phyloP scores from a whole-genome alignment of 176 grass and related monocot genomes.

The Carex scoparia region DNA sequence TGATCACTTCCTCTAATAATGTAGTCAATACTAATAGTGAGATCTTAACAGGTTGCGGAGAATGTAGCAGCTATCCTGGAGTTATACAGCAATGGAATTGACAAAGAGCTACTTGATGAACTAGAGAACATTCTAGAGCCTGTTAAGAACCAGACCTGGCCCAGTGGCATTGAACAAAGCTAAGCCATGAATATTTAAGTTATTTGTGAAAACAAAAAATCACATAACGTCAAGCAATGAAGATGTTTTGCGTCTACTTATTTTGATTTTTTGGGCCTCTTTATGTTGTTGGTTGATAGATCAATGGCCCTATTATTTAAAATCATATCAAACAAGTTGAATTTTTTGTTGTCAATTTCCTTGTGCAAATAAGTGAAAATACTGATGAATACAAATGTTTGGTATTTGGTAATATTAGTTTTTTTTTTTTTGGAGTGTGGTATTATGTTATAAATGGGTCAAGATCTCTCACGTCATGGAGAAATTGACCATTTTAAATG shows the following conservation, averaged over 20 bases:
- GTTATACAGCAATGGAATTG: constrained; percentile 58
- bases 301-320: too few relatives aligned
- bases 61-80: constrained; percentile 59
- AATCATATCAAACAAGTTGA: background rate
- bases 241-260: background rate
- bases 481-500: background rate
- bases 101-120: constrained; percentile 62
- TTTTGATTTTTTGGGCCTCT: background rate
- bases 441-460: background rate
- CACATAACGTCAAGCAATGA: background rate
- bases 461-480: background rate
- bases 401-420: background rate
- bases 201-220: background rate
- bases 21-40: background rate
- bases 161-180: constrained; percentile 61
- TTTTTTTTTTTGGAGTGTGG: too few relatives aligned
- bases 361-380: background rate
- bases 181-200: constrained; percentile 16
- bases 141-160: constrained; percentile 84
- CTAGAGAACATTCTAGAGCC: constrained; percentile 64
- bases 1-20: background rate
- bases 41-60: constrained; percentile 67
- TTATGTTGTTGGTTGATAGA: background rate
- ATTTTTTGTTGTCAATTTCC: background rate
- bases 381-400: background rate